Evolutionary conservation across 345 rosid species (phyloP), one percentile per base, ranked within the genome.

Genomic region (Salix udensis): DNA sequence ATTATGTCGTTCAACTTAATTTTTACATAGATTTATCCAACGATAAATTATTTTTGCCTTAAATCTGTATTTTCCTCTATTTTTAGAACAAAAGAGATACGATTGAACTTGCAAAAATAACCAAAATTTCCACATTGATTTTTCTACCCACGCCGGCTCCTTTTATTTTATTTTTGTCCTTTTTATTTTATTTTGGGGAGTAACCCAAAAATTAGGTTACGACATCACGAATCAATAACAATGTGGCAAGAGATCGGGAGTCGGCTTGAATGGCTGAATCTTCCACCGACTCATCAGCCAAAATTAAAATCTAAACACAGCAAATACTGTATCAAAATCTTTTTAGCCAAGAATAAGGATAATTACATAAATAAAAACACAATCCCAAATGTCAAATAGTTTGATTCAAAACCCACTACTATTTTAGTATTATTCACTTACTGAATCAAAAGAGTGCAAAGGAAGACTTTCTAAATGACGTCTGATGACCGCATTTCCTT

Each of bases 261-360:
- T 91, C 95, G 69, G 95, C 95, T 87, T 91, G 92, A 82, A 89
- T 87, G 61, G 95, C 91, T 15, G 92, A 91, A 81, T 91, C 95
- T 80, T 91, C 95, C 71, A 91, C 92, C 0, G 90, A 91, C 74
- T 91, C 92, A 68, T 91, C 91, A 67, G 95, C 95, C 83, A 91
- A 82, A 84, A 91, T 91, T 78, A 91, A 78, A 74, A 89, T 91
- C 95, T 91, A 86, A 34, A 69, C 11, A 79, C 68, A 78, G 68
- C 19, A 77, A 24, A 55, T 50, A 21, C 39, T 15, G 12, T 36
- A 36, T 74, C 23, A 55, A 19, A 69, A 72, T 67, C 53, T 15
- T 7, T 28, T 39, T 11, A 46, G 31, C 34, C 8, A 65, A 26
- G 53, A 75, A 68, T 36, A 4, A n/a, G 18, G 14, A 61, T 15